Evolutionary conservation across 768 basidiomycete genomes (phyloP), one percentile per base, ranked within the genome.

Genomic region (Hericium alpestre): DNA sequence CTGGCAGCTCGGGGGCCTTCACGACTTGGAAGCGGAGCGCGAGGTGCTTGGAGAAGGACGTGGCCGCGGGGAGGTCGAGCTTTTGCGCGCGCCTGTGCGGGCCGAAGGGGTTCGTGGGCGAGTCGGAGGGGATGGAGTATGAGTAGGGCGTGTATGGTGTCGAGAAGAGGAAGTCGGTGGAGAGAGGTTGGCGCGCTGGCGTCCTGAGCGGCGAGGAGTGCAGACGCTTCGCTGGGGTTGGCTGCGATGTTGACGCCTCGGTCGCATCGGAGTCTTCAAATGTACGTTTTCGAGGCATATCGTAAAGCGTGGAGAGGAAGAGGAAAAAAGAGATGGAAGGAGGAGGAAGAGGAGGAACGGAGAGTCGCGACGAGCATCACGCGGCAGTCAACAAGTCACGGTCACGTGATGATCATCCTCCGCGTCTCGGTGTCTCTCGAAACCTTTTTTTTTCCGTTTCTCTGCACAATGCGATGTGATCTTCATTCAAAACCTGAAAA

Each of bases 41-140:
- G 22, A 85, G 72, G 61, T 88, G 85, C 57, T 80, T 78, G 13
- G 74, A 75, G 65, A 81, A 84, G 0, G 78, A 75, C 0, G 79
- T 77, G 0, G 75, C 66, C 13, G 65, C 68, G 0, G 76, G 76
- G 1, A 76, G 70, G 2, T 69, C 68, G 20, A 68, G 65, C 1
- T 67, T 65, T 12, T 59, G 41, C 3, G 67, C 55, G 13, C 73
- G 72, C 16, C 77, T 74, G 50, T 79, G 79, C 48, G 82, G 71
- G 15, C 84, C 83, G 58, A 87, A 83, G 0, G 86, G 86, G 62
- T 87, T 87, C 3, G 81, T 78, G 0, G 86, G 86, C 0, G 85
- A 86, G 70, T 88, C 86, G 6, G 73, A 78, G 4, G 85, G 82
- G 1, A 65, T 69, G 63, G 53, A 72, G 68, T 55, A 61, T 1